A percentile compares a stretch with the other conserved stretches of the same genome.
These are phyloP conservation scores for Dactylellina sp. DNA, from an alignment of 2,329 filamentous ascomycete genomes.

Conservation along the genomic window DNA sequence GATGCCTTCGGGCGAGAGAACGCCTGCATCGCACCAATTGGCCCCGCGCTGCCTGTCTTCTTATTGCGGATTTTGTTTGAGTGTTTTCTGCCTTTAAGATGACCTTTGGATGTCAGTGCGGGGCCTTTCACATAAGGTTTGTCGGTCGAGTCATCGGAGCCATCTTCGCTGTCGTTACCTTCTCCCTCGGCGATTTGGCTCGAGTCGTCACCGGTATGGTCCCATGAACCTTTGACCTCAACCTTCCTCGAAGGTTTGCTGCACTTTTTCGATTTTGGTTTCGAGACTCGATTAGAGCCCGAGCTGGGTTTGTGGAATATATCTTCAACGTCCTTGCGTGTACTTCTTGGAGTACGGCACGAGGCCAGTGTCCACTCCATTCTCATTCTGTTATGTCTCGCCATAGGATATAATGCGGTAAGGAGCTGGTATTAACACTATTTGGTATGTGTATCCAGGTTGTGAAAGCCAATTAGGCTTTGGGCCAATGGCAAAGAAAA, in stretches of 20 bases:
- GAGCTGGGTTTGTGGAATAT: slow-evolving; percentile 50
- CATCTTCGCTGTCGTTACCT: slow-evolving; percentile 57
- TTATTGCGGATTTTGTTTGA: slow-evolving; percentile 53
- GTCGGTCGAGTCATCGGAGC: slow-evolving; percentile 55
- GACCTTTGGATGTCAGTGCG: slow-evolving; percentile 57
- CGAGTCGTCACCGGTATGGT: slow-evolving; percentile 51
- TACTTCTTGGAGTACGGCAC: slow-evolving; percentile 47
- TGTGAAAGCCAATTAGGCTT: slow-evolving; percentile 21
- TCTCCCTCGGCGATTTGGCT: slow-evolving; percentile 56
- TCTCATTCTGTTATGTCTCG: slow-evolving; percentile 54
- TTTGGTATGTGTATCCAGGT: neutral
- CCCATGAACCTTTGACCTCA: slow-evolving; percentile 51
- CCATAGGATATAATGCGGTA: slow-evolving; percentile 32
- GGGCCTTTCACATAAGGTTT: slow-evolving; percentile 57
- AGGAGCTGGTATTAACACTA: slow-evolving; percentile 5
- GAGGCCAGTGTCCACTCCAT: slow-evolving; percentile 55
- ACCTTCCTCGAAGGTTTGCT: slow-evolving; percentile 38
- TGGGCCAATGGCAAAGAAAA: slow-evolving; percentile 11
- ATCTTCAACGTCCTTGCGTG: slow-evolving; percentile 50
- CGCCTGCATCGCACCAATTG: slow-evolving; percentile 36
- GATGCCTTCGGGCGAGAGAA: slow-evolving; percentile 44
- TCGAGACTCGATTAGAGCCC: slow-evolving; percentile 38
- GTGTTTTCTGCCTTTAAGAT: slow-evolving; percentile 57
- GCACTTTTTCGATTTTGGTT: slow-evolving; percentile 45
- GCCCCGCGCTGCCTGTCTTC: slow-evolving; percentile 56